Evolutionary conservation across 768 basidiomycete species (phyloP), one percentile per base, ranked within the genome.

Genomic region (Saitozyma sp.): DNA sequence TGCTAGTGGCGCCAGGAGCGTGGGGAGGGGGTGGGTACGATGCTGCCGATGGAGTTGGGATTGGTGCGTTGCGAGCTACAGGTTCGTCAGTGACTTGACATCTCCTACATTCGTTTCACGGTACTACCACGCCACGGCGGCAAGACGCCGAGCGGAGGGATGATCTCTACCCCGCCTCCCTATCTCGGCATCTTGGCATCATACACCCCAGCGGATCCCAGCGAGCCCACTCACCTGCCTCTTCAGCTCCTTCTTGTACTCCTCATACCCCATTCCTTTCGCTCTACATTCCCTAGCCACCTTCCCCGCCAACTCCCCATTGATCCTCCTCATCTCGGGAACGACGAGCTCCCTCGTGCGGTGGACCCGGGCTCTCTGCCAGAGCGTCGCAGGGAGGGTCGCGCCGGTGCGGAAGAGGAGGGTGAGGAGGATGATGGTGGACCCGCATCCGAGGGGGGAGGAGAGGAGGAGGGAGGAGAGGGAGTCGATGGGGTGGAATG

Each of bases 381-480:
- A 81, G 10, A 79, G 38, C 8, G 75, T 74, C 42, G 75, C 55
- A 0, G 81, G 81, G 0, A 81, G 63, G 5, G 81, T 81, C 13
- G 77, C 65, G 4, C 61, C 48, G 1, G 74, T 58, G 8, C 81
- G 69, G 17, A 80, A 62, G 2, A 71, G 9, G 41, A 81, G 43
- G 14, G 80, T 80, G 38, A 77, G 56, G 58, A 79, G 52, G 40
- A 80, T 71, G 66, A 81, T 79, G 49, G 77, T 76, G 43, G 61
- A 48, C 6, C 73, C 73, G 16, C 69, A 67, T 16, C 72, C 58
- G 7, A 67, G 52, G 50, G 74, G 68, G 17, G 69, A 49, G 1
- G 74, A 61, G 65, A 66, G 73, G 50, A 78, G 66, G 45, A 69
- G 50, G 0, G 58, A 29, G 42, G 65, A 61, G 59, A 70, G 56